phyloP scores from a whole-genome alignment of 1,284 basidiomycete genomes.

The Ganoderma sinense region DNA sequence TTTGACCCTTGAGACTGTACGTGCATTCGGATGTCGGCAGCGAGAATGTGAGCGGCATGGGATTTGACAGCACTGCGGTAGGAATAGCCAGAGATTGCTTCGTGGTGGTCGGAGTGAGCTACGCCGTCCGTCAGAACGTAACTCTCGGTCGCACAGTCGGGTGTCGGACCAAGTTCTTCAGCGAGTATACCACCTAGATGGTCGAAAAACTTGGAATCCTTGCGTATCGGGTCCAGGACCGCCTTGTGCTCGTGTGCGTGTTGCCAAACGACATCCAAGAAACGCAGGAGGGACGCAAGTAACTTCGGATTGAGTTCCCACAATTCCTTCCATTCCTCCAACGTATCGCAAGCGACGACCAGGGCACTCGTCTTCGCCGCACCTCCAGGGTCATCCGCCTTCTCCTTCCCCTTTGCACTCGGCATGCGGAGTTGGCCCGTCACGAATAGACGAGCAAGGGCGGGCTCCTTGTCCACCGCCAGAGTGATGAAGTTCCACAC shows the following conservation, averaged over 20 bases:
- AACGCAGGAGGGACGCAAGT: conserved; percentile 79
- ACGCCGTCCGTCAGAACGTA: conserved; percentile 57
- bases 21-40: conserved; percentile 73
- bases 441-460: conserved; percentile 84
- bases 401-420: conserved; percentile 48
- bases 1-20: conserved; percentile 46
- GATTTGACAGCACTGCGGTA: conserved; percentile 82
- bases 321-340: conserved; percentile 73
- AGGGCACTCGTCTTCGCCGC: conserved; percentile 58
- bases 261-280: conserved; percentile 85
- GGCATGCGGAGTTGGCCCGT: conserved; percentile 72
- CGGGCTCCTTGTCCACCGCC: conserved; percentile 88
- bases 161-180: conserved; percentile 71
- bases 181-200: conserved; percentile 66
- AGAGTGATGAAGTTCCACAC: conserved; percentile 88
- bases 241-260: conserved; percentile 81
- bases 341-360: conserved; percentile 69
- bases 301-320: conserved; percentile 82
- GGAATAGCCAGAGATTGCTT: conserved; percentile 66
- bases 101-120: conserved; percentile 66
- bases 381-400: conserved; percentile 36
- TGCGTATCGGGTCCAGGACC: conserved; percentile 62
- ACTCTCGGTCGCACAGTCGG: conserved; percentile 64
- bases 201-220: conserved; percentile 69
- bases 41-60: conserved; percentile 75